phyloP scores from a whole-genome alignment of 768 basidiomycete species.

The Pleurotus eryngii region DNA sequence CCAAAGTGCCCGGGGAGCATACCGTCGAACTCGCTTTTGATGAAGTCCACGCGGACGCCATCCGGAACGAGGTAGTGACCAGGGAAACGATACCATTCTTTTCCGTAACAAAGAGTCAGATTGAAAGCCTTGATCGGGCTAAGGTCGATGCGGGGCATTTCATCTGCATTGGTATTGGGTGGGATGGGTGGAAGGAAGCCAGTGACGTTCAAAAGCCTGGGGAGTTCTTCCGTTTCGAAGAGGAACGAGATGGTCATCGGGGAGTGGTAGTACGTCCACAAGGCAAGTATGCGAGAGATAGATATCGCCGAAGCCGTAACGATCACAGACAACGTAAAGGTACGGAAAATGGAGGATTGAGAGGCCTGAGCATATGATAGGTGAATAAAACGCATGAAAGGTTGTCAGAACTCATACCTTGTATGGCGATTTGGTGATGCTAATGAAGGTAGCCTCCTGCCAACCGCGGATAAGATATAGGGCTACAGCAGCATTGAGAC shows the following conservation, averaged over 20 bases:
- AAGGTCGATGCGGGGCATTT: slow-evolving; percentile 57
- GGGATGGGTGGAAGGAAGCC: slow-evolving; percentile 54
- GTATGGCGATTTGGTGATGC: slow-evolving; percentile 80
- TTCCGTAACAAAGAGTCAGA: slow-evolving; percentile 80
- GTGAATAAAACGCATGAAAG: neutral
- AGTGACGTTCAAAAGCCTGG: slow-evolving; percentile 72
- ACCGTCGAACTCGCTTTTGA: slow-evolving; percentile 91
- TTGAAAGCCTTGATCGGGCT: slow-evolving; percentile 65
- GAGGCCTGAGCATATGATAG: slow-evolving; percentile 55
- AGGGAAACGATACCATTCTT: slow-evolving; percentile 97
- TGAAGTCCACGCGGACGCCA: slow-evolving; percentile 77
- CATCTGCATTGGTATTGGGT: slow-evolving; percentile 34
- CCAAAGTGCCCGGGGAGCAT: slow-evolving; percentile 84
- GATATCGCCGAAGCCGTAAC: slow-evolving; percentile 68
- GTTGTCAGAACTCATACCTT: slow-evolving; percentile 45
- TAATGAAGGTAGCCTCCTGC: slow-evolving; percentile 76
- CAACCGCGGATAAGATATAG: slow-evolving; percentile 84
- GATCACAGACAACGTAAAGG: slow-evolving; percentile 69
- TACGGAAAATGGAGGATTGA: slow-evolving; percentile 68
- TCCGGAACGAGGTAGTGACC: slow-evolving; percentile 86
- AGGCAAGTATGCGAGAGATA: slow-evolving; percentile 73
- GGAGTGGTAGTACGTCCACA: slow-evolving; percentile 88
- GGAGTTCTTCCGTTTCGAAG: slow-evolving; percentile 78
- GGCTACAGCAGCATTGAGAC: slow-evolving; percentile 92
- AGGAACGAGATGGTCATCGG: slow-evolving; percentile 69